Evolutionary conservation across 208 protist species (phyloP).

Genomic region (Herpetomonas samuelpessoai): DNA sequence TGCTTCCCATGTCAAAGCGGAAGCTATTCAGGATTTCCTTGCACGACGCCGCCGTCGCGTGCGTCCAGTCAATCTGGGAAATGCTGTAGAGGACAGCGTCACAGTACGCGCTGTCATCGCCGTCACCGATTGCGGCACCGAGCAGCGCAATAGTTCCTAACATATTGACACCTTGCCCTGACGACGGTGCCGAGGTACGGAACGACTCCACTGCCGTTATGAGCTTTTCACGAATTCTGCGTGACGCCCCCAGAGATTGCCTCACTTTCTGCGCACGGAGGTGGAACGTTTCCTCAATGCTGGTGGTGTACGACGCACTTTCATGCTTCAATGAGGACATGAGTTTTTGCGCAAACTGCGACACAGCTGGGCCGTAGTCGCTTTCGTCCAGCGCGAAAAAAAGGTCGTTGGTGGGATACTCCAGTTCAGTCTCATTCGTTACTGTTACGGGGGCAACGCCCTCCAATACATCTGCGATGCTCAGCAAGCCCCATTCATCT

Average conservation of each 20-base stretch:
- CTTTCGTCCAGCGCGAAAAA: not conserved
- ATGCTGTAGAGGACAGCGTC: conserved; percentile 47
- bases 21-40: conserved; percentile 40
- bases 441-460: not conserved
- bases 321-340: conserved; percentile 23
- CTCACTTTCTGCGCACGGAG: conserved; percentile 21
- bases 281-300: conserved; percentile 34
- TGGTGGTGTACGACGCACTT: conserved; percentile 16
- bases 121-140: conserved; percentile 16
- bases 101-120: conserved; percentile 24
- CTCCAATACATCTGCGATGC: conserved; percentile 64
- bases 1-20: conserved; percentile 35
- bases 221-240: conserved; percentile 49
- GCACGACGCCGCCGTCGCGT: conserved; percentile 40
- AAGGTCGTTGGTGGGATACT: not conserved
- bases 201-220: conserved; percentile 43
- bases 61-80: conserved; percentile 30
- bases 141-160: conserved; percentile 47
- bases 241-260: conserved; percentile 36
- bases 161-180: conserved; percentile 17
- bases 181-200: conserved; percentile 22
- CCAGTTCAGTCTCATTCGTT: not conserved
- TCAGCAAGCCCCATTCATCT: conserved; percentile 73
- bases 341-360: conserved; percentile 10
- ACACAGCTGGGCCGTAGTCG: not conserved